Base-by-base conservation (phyloP, 2,329 filamentous ascomycete genomes). In the Colletotrichum brevisporum region DNA sequence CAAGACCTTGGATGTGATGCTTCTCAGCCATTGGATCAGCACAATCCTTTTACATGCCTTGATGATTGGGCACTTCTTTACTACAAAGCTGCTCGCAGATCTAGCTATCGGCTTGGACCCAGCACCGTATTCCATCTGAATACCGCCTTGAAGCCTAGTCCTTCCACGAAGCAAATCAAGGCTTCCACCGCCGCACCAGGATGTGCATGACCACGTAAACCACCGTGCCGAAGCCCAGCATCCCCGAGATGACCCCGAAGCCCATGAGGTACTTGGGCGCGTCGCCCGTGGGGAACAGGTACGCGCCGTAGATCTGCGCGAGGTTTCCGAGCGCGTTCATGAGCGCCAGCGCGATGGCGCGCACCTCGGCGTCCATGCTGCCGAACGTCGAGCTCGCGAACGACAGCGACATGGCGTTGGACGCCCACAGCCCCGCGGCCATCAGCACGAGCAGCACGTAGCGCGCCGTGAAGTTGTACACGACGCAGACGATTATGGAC, bases 361-460 rank as follows among this genome's bases (percentile, higher is more conserved):
- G 56, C 4, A 59, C 56, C 56, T 59, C 56, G 26, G 56, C 81
- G 21, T 80, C 78, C 81, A 88, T 83, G 18, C 78, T 75, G 1
- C 81, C 81, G 72, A 89, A 88, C 0, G 84, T 85, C 0, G 84
- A 83, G 4, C 85, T 84, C 0, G 84, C 84, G 65, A 85, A 89
- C 0, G 85, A 82, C 18, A 89, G 78, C 0, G 83, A 80, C 2
- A 85, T 79, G 1, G 83, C 85, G 72, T 89, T 88, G 1, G 83
- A 82, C 0, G 84, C 79, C 86, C 85, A 88, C 0, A 89, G 78
- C 0, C 85, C 87, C 1, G 84, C 82, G 0, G 86, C 85, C 85
- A 88, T 87, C 63, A 89, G 78, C 2, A 88, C 84, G 0, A 89
- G 80, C 1, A 89, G 78, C 0, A 80, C 85, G 71, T 89, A 89